Evolutionary conservation across 2,329 filamentous ascomycete species (phyloP).

Genomic region (Penicillium sp.): DNA sequence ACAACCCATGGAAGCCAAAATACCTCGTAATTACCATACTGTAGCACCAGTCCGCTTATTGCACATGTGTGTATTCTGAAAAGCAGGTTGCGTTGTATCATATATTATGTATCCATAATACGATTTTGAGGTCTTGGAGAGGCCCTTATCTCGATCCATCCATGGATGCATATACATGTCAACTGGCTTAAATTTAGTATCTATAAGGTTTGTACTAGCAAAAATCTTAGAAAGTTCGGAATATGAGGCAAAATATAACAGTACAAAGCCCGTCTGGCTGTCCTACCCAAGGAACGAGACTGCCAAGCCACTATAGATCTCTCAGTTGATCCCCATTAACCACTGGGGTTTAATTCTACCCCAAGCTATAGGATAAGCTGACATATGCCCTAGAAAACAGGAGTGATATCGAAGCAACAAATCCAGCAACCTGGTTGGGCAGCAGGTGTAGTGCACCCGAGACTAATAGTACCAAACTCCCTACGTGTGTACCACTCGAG

Average conservation of each 20-base stretch:
- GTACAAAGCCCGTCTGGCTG: not conserved
- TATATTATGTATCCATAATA: not conserved
- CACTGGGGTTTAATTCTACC: not conserved
- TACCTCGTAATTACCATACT: not conserved
- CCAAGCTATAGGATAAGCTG: too few species aligned
- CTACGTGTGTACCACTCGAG: conserved; percentile 7
- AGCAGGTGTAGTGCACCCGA: not conserved
- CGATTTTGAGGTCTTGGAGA: not conserved
- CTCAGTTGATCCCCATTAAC: not conserved
- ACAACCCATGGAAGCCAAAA: not conserved
- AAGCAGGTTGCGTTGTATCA: not conserved
- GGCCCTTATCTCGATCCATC: not conserved
- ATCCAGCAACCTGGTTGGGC: not conserved
- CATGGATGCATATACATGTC: not conserved
- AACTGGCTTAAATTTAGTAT: not conserved
- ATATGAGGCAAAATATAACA: not conserved
- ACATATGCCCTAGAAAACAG: not conserved
- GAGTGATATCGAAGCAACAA: conserved; percentile 1
- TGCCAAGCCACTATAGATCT: not conserved
- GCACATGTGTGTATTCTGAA: not conserved
- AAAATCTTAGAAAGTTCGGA: not conserved
- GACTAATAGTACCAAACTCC: not conserved
- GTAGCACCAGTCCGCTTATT: not conserved
- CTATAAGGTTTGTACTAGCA: not conserved
- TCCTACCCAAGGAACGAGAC: not conserved